Percentiles rank a stretch among this genome's conserved stretches.
These are phyloP conservation scores for Magnolia sinica DNA, from an alignment of 164 flowering plant species.

Conservation along the genomic window DNA sequence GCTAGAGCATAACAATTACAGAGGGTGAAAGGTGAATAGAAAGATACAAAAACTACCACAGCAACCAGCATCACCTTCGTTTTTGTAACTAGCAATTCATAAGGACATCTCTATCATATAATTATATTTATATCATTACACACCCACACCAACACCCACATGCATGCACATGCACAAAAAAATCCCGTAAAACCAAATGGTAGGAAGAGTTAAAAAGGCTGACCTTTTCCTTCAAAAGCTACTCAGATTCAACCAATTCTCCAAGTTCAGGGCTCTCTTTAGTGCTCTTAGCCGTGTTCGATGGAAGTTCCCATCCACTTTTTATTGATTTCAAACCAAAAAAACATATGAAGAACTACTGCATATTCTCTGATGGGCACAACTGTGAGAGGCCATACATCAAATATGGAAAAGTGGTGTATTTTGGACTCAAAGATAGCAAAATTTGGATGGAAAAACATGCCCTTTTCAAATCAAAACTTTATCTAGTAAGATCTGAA, in stretches of 20 bases:
- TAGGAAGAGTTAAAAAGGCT: background rate
- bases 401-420: background rate
- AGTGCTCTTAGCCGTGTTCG: conserved; percentile 38
- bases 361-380: conserved; percentile 97
- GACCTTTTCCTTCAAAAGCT: conserved; percentile 95
- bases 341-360: conserved; percentile 76
- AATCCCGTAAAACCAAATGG: background rate
- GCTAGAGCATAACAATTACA: no score
- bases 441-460: background rate
- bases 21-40: no score
- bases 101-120: no score
- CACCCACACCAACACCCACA: no score
- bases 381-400: conserved; percentile 41
- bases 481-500: background rate
- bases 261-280: conserved; percentile 61
- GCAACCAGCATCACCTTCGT: no score
- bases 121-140: no score
- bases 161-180: background rate
- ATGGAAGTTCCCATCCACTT: conserved; percentile 95
- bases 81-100: no score
- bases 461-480: background rate
- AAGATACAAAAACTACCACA: no score
- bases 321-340: conserved; percentile 89
- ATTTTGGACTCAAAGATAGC: background rate
- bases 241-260: conserved; percentile 92